phyloP scores from a whole-genome alignment of 495 filamentous ascomycete species.

The Neurospora sp. region DNA sequence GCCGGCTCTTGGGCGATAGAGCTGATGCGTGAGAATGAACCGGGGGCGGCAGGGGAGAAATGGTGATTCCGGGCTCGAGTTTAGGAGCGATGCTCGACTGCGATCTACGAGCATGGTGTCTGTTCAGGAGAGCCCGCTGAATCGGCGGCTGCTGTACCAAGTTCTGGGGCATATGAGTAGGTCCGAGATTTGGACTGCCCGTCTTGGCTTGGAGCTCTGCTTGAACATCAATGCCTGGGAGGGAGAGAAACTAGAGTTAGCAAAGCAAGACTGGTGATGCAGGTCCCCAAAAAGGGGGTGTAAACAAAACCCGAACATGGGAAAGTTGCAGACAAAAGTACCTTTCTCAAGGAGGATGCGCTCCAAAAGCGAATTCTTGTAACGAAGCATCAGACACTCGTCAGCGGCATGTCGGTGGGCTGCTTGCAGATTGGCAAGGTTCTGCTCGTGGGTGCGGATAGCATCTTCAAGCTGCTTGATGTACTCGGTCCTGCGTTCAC shows the following conservation, averaged over 20 bases:
- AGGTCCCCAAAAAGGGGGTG: background rate
- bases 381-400: slow-evolving; percentile 95
- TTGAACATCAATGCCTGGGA: slow-evolving; percentile 87
- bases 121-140: slow-evolving; percentile 62
- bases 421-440: slow-evolving; percentile 80
- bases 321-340: slow-evolving; percentile 19
- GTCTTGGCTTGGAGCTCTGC: slow-evolving; percentile 86
- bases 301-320: background rate
- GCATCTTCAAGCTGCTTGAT: slow-evolving; percentile 98
- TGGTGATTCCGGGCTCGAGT: slow-evolving; percentile 48
- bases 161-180: slow-evolving; percentile 51
- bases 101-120: slow-evolving; percentile 60
- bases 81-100: slow-evolving; percentile 63
- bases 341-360: slow-evolving; percentile 94
- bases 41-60: slow-evolving; percentile 41
- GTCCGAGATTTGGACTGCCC: slow-evolving; percentile 59
- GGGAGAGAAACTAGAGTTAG: background rate
- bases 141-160: slow-evolving; percentile 58
- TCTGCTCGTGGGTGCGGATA: slow-evolving; percentile 95
- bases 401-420: slow-evolving; percentile 92
- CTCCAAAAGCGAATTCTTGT: slow-evolving; percentile 95
- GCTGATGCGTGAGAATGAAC: slow-evolving; percentile 39
- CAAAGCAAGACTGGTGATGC: background rate
- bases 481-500: slow-evolving; percentile 94
- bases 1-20: slow-evolving; percentile 53